phyloP scores from a whole-genome alignment of 2,329 filamentous ascomycete species.

The Didymella pomorum region DNA sequence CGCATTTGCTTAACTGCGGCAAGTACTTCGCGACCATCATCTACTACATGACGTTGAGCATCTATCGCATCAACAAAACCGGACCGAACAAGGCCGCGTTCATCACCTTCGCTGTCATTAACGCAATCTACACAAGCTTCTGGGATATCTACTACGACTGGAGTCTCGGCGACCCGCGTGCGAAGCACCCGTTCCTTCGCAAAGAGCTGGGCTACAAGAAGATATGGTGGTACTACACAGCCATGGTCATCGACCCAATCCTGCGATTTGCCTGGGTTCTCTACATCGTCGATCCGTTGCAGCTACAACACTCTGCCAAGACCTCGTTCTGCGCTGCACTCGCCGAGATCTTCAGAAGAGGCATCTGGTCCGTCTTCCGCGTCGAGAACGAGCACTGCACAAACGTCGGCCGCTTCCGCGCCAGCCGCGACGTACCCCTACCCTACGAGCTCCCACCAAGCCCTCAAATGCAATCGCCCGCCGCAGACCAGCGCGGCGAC shows the following conservation, averaged over 20 bases:
- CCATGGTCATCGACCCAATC: constrained; percentile 83
- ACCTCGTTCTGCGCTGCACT: constrained; percentile 82
- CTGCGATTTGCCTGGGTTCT: constrained; percentile 95
- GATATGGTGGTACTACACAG: constrained; percentile 83
- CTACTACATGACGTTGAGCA: constrained; percentile 77
- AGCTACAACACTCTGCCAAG: constrained; percentile 82
- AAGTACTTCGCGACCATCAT: constrained; percentile 90
- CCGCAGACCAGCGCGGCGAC: constrained; percentile 15
- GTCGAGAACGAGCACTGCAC: constrained; percentile 98
- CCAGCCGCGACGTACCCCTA: constrained; percentile 83
- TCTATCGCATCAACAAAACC: constrained; percentile 78
- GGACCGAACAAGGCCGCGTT: constrained; percentile 72
- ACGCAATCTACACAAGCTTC: constrained; percentile 81
- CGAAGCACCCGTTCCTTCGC: constrained; percentile 68
- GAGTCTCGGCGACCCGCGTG: constrained; percentile 81
- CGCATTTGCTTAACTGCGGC: constrained; percentile 88
- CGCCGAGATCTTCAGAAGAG: constrained; percentile 81
- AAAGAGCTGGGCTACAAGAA: constrained; percentile 81
- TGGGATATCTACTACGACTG: constrained; percentile 99
- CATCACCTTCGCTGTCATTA: constrained; percentile 80
- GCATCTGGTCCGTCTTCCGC: constrained; percentile 90
- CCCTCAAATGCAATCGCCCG: constrained; percentile 15
- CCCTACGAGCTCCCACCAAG: constrained; percentile 69
- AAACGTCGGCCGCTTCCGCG: constrained; percentile 82
- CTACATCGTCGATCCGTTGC: constrained; percentile 82